A percentile compares a stretch with the other conserved stretches of the same genome.
phyloP scores from a whole-genome alignment of 1,284 basidiomycete species.

The Abortiporus biennis region DNA sequence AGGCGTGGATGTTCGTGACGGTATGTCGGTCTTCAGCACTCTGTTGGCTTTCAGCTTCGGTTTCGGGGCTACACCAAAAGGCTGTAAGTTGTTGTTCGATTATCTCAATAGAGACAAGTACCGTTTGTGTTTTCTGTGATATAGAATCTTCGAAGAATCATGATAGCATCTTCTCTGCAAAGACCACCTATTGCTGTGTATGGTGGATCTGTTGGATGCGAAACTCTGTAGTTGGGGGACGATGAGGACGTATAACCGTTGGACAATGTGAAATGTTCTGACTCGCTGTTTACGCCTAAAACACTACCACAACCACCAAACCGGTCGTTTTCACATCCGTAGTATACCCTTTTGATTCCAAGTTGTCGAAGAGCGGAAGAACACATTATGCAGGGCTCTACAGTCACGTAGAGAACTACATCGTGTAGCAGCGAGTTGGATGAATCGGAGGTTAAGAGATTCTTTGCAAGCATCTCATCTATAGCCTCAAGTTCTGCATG shows the following conservation, averaged over 20 bases:
- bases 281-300: slow-evolving; percentile 79
- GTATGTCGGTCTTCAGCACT: slow-evolving; percentile 70
- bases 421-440: slow-evolving; percentile 60
- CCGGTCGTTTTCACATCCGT: slow-evolving; percentile 93
- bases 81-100: no score
- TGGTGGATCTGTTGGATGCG: slow-evolving; percentile 65
- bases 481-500: slow-evolving; percentile 99
- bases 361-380: slow-evolving; percentile 91
- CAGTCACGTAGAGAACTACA: slow-evolving; percentile 94
- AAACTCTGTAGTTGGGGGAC: slow-evolving; percentile 36
- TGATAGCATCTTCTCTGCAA: slow-evolving; percentile 89
- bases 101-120: no score
- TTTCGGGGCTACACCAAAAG: slow-evolving; percentile 66
- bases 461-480: slow-evolving; percentile 75
- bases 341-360: slow-evolving; percentile 88
- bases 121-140: slow-evolving; percentile 93
- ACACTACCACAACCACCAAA: slow-evolving; percentile 98
- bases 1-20: slow-evolving; percentile 7
- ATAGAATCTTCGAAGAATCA: slow-evolving; percentile 93
- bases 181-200: slow-evolving; percentile 84
- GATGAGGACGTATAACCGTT: slow-evolving; percentile 4
- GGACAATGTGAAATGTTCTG: slow-evolving; percentile 22
- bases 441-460: slow-evolving; percentile 45
- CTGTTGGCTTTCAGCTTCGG: slow-evolving; percentile 73
- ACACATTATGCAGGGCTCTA: slow-evolving; percentile 99